Conservation (phyloP, 2,329 filamentous ascomycete species). For the Iodosphaeria phyllophila region DNA sequence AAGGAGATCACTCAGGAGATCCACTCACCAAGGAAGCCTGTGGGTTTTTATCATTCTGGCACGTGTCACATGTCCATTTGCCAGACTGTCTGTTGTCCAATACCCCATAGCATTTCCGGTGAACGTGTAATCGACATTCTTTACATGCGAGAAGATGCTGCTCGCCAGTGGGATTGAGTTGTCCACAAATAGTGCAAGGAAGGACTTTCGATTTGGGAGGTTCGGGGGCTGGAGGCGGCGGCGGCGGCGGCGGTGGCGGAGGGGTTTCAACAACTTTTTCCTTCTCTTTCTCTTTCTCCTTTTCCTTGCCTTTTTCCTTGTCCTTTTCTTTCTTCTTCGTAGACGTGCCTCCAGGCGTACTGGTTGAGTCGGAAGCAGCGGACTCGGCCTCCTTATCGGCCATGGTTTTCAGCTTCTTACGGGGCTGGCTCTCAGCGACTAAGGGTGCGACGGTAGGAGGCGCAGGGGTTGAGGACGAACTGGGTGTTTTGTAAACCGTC, state of each 20-base stretch:
- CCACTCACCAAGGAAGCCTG: slow-evolving; percentile 69
- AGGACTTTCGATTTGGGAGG: slow-evolving; percentile 61
- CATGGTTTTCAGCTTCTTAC: slow-evolving; percentile 44
- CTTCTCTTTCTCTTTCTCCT: slow-evolving; percentile 41
- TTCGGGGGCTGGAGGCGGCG: slow-evolving; percentile 50
- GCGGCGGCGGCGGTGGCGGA: slow-evolving; percentile 24
- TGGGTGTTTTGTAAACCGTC: slow-evolving; percentile 20
- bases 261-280: slow-evolving; percentile 27
- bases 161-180: slow-evolving; percentile 52
- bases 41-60: slow-evolving; percentile 80
- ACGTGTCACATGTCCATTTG: slow-evolving; percentile 95
- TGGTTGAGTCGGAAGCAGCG: slow-evolving; percentile 23
- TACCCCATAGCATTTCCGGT: slow-evolving; percentile 85
- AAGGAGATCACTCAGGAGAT: neutral
- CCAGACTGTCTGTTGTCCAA: slow-evolving; percentile 44
- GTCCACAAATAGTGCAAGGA: slow-evolving; percentile 71
- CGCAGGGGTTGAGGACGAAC: slow-evolving; percentile 10
- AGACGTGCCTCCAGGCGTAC: slow-evolving; percentile 19
- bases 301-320: slow-evolving; percentile 11
- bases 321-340: slow-evolving; percentile 41
- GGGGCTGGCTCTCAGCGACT: slow-evolving; percentile 31
- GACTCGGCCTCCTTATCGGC: slow-evolving; percentile 31
- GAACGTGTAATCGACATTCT: slow-evolving; percentile 81
- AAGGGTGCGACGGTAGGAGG: too few species aligned
- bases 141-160: slow-evolving; percentile 54